phyloP scores from a whole-genome alignment of 768 basidiomycete species.

The Boletus vermiculosoides region DNA sequence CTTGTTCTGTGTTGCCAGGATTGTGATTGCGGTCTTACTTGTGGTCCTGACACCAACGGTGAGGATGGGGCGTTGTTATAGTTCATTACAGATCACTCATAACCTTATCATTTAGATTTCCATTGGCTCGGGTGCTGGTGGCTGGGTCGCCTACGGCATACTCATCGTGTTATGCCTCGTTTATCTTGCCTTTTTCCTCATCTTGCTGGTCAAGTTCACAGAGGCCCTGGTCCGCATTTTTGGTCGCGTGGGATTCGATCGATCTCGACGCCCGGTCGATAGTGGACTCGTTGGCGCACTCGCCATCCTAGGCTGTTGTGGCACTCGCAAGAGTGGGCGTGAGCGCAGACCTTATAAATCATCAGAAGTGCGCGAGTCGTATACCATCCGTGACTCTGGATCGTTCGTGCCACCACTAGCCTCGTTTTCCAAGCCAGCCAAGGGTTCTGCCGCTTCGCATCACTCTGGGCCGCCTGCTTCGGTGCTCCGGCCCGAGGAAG shows the following conservation, averaged over 20 bases:
- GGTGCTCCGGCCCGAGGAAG: slow-evolving; percentile 78
- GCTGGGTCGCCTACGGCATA: slow-evolving; percentile 95
- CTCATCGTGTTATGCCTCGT: slow-evolving; percentile 79
- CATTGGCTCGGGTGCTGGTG: slow-evolving; percentile 74
- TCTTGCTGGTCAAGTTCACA: slow-evolving; percentile 80
- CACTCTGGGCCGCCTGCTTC: slow-evolving; percentile 58
- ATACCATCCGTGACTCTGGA: slow-evolving; percentile 39
- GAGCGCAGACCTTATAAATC: slow-evolving; percentile 26
- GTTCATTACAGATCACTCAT: slow-evolving; percentile 10
- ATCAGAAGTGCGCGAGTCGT: slow-evolving; percentile 30
- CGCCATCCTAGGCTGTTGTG: slow-evolving; percentile 65
- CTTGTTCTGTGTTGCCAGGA: slow-evolving; percentile 86
- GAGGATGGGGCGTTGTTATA: slow-evolving; percentile 30
- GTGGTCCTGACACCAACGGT: slow-evolving; percentile 90
- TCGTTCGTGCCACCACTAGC: slow-evolving; percentile 48
- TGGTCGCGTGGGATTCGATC: slow-evolving; percentile 80
- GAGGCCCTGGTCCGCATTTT: slow-evolving; percentile 81
- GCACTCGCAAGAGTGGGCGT: slow-evolving; percentile 42
- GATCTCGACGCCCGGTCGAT: slow-evolving; percentile 74
- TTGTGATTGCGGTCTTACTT: slow-evolving; percentile 84
- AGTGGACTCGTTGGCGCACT: slow-evolving; percentile 87
- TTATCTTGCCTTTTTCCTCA: slow-evolving; percentile 77
- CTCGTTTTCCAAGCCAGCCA: slow-evolving; percentile 28
- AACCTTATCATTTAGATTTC: slow-evolving; percentile 56
- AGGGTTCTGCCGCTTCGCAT: slow-evolving; percentile 34